Percentiles rank a stretch among this genome's conserved stretches.
These are phyloP conservation scores for Babesia bigemina DNA, from an alignment of 169 alveolate genomes.

Conservation along the genomic window DNA sequence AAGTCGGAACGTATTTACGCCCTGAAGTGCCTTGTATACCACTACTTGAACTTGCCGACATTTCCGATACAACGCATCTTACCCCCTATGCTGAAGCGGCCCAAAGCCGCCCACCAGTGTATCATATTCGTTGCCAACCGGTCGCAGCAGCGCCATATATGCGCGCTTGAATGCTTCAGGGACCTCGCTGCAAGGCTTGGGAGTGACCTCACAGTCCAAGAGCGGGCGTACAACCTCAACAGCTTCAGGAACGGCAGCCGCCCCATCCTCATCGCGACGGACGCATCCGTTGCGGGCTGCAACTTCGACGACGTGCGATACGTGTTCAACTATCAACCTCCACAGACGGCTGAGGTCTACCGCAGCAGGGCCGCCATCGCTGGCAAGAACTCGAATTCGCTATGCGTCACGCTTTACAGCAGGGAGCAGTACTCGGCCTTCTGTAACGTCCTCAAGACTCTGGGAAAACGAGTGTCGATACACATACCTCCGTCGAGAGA, in stretches of 20 bases:
- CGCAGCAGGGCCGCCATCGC: constrained; percentile 34
- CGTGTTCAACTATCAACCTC: constrained; percentile 56
- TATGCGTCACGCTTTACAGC: constrained; percentile 52
- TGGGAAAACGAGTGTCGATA: constrained; percentile 37
- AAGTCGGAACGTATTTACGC: constrained; percentile 32
- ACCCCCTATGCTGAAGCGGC: constrained; percentile 36
- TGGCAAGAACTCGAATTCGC: constrained; percentile 36
- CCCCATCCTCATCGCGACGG: constrained; percentile 62
- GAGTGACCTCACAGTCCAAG: constrained; percentile 45
- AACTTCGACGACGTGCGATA: constrained; percentile 45
- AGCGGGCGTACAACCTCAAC: constrained; percentile 37
- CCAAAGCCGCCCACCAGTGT: constrained; percentile 41
- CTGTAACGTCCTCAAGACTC: constrained; percentile 9
- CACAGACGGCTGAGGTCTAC: constrained; percentile 38
- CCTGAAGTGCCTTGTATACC: constrained; percentile 47
- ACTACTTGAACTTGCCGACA: constrained; percentile 56
- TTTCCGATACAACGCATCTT: constrained; percentile 13
- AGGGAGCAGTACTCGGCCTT: constrained; percentile 41
- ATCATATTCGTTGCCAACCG: constrained; percentile 58
- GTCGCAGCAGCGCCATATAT: constrained; percentile 40
- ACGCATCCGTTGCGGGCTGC: constrained; percentile 47
- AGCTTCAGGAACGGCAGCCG: constrained; percentile 41
- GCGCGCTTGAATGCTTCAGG: constrained; percentile 35
- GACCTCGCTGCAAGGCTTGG: constrained; percentile 37
- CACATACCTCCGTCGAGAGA: constrained; percentile 54